Conservation (phyloP, 495 filamentous ascomycete species). For the Penicillium steckii region DNA sequence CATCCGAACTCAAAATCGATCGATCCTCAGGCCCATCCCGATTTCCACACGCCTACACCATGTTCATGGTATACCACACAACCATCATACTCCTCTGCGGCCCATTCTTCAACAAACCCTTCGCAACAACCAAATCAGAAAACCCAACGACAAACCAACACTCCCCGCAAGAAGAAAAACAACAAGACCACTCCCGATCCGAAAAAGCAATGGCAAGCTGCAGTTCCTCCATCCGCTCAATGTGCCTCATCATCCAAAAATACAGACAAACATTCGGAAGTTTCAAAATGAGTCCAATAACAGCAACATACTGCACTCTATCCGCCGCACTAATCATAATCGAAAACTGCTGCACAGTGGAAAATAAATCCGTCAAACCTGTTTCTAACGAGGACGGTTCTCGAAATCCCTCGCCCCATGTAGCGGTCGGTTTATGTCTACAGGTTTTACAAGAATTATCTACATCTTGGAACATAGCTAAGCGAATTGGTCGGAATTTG, state of each 20-base stretch:
- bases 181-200: background rate
- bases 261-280: slow-evolving; percentile 30
- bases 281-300: slow-evolving; percentile 29
- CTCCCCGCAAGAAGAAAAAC: background rate
- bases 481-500: slow-evolving; percentile 24
- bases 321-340: slow-evolving; percentile 27
- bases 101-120: slow-evolving; percentile 16
- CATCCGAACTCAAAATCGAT: slow-evolving; percentile 18
- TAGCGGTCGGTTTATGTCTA: slow-evolving; percentile 15
- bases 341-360: slow-evolving; percentile 16
- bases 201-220: slow-evolving; percentile 13
- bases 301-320: slow-evolving; percentile 28
- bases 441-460: slow-evolving; percentile 23
- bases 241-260: slow-evolving; percentile 24
- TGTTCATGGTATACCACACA: slow-evolving; percentile 33
- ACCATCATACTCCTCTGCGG: slow-evolving; percentile 21
- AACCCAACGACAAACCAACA: background rate
- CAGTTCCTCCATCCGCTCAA: slow-evolving; percentile 16
- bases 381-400: background rate
- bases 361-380: background rate
- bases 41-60: slow-evolving; percentile 26
- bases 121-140: background rate
- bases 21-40: slow-evolving; percentile 12
- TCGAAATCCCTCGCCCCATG: slow-evolving; percentile 8
- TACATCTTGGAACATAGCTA: slow-evolving; percentile 26